These are phyloP conservation scores for Colletotrichum kahawae DNA, from an alignment of 2,329 filamentous ascomycete species.

Conservation along the genomic window DNA sequence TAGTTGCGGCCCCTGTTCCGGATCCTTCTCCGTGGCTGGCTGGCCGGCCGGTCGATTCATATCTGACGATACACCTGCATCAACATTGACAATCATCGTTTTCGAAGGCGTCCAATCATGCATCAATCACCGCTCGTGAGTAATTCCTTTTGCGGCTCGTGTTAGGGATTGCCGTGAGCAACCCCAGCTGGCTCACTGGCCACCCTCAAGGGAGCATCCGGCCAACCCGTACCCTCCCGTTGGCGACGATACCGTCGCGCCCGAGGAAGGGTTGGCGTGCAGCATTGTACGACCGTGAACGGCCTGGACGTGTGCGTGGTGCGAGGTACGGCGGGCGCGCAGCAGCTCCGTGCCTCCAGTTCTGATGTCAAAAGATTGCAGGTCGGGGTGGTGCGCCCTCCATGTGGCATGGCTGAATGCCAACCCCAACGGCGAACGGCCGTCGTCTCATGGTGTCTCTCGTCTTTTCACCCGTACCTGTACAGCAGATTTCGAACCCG, in stretches of 20 bases:
- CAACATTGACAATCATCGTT: background rate
- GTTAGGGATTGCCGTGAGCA: background rate
- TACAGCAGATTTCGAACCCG: slow-evolving; percentile 6
- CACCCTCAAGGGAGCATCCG: background rate
- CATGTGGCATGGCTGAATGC: background rate
- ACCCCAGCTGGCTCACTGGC: background rate
- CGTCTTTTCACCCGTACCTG: slow-evolving; percentile 2
- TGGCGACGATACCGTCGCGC: background rate
- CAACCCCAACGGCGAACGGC: background rate
- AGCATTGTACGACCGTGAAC: slow-evolving; percentile 1
- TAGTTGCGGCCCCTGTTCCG: background rate
- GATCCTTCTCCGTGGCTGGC: background rate
- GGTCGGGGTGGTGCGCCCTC: background rate
- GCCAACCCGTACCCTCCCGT: background rate
- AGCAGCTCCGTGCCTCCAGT: background rate
- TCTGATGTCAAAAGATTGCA: slow-evolving; percentile 3
- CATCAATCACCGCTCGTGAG: background rate
- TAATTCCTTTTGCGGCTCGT: background rate
- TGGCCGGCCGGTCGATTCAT: background rate
- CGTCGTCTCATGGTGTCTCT: slow-evolving; percentile 15
- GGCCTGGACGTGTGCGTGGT: background rate
- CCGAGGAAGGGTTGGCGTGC: background rate
- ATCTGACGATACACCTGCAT: background rate
- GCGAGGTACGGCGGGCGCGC: background rate
- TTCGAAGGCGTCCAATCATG: background rate